Percentiles rank a stretch among this genome's conserved stretches.
These are phyloP conservation scores for Gnetum montanum DNA, from an alignment of 75 land plant genomes.

Conservation along the genomic window DNA sequence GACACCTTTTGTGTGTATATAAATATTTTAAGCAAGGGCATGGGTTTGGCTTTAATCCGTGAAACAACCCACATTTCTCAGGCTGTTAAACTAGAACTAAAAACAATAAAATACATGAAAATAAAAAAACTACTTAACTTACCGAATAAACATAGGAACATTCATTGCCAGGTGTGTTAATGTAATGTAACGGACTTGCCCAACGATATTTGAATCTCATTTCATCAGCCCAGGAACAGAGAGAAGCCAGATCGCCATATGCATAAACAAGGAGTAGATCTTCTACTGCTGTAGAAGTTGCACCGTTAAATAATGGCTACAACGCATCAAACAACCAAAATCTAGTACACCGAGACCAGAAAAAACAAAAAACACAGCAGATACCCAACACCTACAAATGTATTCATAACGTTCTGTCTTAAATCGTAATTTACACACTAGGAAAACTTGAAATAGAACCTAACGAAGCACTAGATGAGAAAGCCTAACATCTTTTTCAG, in stretches of 20 bases:
- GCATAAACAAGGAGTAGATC: conserved; percentile 32
- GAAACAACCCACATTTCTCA: not conserved
- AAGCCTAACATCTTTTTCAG: no score
- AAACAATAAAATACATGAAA: not conserved
- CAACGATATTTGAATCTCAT: conserved; percentile 21
- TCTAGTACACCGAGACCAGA: no score
- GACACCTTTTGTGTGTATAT: not conserved
- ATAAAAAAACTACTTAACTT: conserved; percentile 1
- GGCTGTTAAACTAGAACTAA: not conserved
- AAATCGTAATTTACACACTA: no score
- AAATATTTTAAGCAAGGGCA: not conserved
- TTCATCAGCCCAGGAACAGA: conserved; percentile 56
- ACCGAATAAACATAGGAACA: conserved; percentile 26
- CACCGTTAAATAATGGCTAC: conserved; percentile 18
- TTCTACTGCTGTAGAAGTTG: conserved; percentile 19
- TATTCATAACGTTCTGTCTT: no score
- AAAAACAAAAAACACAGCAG: no score
- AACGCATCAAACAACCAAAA: no score
- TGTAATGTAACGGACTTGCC: conserved; percentile 35
- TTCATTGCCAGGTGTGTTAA: conserved; percentile 34
- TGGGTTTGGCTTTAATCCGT: not conserved
- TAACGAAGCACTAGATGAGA: no score
- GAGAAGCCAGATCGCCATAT: conserved; percentile 23
- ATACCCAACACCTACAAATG: no score
- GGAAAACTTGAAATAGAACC: no score